Percentiles rank a stretch among this genome's conserved stretches.
These are phyloP conservation scores for Huntiella bhutanensis DNA, from an alignment of 2,329 filamentous ascomycete species.

Conservation along the genomic window DNA sequence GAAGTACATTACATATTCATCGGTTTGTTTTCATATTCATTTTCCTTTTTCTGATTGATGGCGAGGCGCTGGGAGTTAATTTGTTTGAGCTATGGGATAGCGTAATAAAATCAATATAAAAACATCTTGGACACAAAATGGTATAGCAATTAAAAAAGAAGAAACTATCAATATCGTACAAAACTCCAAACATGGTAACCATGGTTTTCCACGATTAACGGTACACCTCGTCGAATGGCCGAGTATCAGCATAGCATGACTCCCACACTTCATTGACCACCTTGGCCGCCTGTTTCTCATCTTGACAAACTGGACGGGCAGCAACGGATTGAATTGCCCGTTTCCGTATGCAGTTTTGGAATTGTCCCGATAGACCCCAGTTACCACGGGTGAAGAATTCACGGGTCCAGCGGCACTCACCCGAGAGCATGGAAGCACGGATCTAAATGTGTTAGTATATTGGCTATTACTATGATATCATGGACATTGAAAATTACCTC, in stretches of 20 bases:
- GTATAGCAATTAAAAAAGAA: slow-evolving; percentile 1
- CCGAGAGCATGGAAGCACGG: slow-evolving; percentile 75
- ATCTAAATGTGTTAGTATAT: slow-evolving; percentile 36
- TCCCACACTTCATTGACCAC: slow-evolving; percentile 98
- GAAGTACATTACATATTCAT: not conserved
- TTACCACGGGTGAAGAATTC: slow-evolving; percentile 75
- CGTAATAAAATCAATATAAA: no score
- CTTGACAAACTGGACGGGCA: slow-evolving; percentile 60
- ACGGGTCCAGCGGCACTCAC: slow-evolving; percentile 77
- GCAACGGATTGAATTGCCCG: slow-evolving; percentile 65
- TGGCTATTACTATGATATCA: slow-evolving; percentile 7
- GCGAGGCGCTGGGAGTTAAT: no score
- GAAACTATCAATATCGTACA: not conserved
- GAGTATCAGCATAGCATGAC: slow-evolving; percentile 82
- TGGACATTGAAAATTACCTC: slow-evolving; percentile 40
- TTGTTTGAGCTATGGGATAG: no score
- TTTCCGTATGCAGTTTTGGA: slow-evolving; percentile 77
- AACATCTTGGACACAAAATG: not conserved
- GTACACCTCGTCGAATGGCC: slow-evolving; percentile 95
- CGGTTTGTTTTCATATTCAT: no score
- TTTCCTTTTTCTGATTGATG: no score
- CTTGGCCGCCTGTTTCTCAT: slow-evolving; percentile 68
- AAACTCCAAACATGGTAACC: not conserved
- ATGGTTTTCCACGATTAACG: slow-evolving; percentile 27
- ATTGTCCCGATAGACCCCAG: slow-evolving; percentile 76